Evolutionary conservation across 2,329 filamentous ascomycete species (phyloP).

Genomic region (Endocalyx cinctus): DNA sequence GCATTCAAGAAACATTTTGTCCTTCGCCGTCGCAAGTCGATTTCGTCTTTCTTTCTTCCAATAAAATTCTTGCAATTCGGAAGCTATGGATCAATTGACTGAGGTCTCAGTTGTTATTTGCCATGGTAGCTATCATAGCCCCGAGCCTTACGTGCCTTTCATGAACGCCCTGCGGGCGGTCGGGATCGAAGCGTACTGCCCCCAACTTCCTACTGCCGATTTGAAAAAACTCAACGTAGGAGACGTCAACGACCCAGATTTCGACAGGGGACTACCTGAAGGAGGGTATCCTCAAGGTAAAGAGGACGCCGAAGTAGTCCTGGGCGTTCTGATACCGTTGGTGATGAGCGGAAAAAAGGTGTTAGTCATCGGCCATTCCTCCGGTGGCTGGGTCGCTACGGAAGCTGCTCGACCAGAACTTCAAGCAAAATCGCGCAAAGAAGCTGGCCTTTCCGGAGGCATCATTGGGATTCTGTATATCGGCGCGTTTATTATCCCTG

Average conservation of each 20-base stretch:
- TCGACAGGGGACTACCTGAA: slow-evolving; percentile 18
- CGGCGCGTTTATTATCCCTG: slow-evolving; percentile 24
- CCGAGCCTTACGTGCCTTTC: slow-evolving; percentile 22
- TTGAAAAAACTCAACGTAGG: slow-evolving; percentile 14
- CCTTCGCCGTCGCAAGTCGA: too few relatives aligned
- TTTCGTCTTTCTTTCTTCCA: too few relatives aligned
- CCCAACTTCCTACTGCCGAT: slow-evolving; percentile 26
- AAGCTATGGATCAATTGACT: too few relatives aligned
- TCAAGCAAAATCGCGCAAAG: slow-evolving; percentile 16
- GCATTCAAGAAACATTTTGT: too few relatives aligned
- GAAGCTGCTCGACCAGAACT: slow-evolving; percentile 23
- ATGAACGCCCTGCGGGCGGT: slow-evolving; percentile 12
- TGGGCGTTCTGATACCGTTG: slow-evolving; percentile 7
- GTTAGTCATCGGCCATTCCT: slow-evolving; percentile 26
- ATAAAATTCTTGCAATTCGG: too few relatives aligned
- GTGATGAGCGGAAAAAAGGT: slow-evolving; percentile 21
- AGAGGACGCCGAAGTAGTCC: slow-evolving; percentile 9
- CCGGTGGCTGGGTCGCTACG: slow-evolving; percentile 29
- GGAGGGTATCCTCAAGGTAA: slow-evolving; percentile 24
- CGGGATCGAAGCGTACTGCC: slow-evolving; percentile 25
- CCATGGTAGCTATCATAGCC: slow-evolving; percentile 25
- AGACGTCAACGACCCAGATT: slow-evolving; percentile 16
- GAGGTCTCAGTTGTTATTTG: too few relatives aligned
- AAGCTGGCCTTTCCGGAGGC: slow-evolving; percentile 13
- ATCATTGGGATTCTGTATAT: slow-evolving; percentile 26